A percentile compares a stretch with the other conserved stretches of the same genome.
phyloP scores from a whole-genome alignment of 495 filamentous ascomycete genomes.

The Barbatosphaeria neglecta region DNA sequence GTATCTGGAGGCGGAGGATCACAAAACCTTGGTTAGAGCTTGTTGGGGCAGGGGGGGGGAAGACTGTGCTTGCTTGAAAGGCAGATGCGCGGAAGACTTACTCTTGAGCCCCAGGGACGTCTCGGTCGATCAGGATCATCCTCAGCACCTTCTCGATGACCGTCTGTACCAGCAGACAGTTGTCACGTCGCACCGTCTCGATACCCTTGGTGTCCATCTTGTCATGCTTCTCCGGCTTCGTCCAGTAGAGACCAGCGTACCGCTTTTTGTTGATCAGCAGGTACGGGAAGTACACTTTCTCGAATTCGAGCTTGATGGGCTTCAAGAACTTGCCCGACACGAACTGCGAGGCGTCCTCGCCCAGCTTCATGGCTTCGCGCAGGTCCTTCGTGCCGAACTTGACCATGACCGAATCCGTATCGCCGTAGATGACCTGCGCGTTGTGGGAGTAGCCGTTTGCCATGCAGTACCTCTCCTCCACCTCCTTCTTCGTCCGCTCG shows the following conservation, averaged over 20 bases:
- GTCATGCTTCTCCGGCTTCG: constrained; percentile 84
- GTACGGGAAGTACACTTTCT: constrained; percentile 98
- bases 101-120: constrained; percentile 85
- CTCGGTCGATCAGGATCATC: constrained; percentile 89
- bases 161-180: constrained; percentile 87
- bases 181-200: constrained; percentile 93
- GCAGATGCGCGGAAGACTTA: constrained; percentile 44
- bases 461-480: constrained; percentile 78
- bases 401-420: constrained; percentile 99
- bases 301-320: constrained; percentile 98
- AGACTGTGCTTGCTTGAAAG: too few species aligned
- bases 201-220: constrained; percentile 99
- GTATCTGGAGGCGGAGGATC: too few species aligned
- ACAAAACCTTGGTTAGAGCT: too few species aligned
- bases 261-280: constrained; percentile 99
- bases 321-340: constrained; percentile 88
- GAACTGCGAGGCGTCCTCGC: constrained; percentile 73
- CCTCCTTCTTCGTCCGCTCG: constrained; percentile 87
- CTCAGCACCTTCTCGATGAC: constrained; percentile 94
- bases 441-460: constrained; percentile 90
- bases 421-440: constrained; percentile 94
- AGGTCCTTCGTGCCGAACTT: constrained; percentile 88
- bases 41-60: too few species aligned
- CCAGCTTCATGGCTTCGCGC: constrained; percentile 82
- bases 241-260: constrained; percentile 96